Conservation (phyloP, 805 yeast genomes). For the Candida nanaspora region DNA sequence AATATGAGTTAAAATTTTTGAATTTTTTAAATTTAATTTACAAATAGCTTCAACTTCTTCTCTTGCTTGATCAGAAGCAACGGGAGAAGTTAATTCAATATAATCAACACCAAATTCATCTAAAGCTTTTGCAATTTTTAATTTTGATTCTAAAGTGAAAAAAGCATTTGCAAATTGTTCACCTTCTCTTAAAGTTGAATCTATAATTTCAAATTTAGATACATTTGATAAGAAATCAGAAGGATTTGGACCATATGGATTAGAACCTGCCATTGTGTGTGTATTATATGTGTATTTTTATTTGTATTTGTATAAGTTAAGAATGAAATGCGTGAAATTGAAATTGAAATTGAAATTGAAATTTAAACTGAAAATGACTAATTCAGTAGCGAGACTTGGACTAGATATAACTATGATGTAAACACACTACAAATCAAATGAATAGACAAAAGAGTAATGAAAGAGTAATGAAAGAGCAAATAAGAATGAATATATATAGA, state of each 20-base stretch:
- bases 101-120: conserved; percentile 58
- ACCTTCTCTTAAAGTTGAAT: conserved; percentile 56
- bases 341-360: too few species aligned
- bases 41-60: conserved; percentile 53
- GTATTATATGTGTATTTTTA: conserved; percentile 13
- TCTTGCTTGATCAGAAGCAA: conserved; percentile 52
- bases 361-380: too few species aligned
- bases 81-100: conserved; percentile 54
- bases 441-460: too few species aligned
- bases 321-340: too few species aligned
- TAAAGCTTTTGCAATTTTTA: conserved; percentile 52
- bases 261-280: conserved; percentile 19
- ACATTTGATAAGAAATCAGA: conserved; percentile 51
- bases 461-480: too few species aligned
- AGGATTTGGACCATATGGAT: conserved; percentile 56
- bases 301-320: conserved; percentile 21
- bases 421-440: too few species aligned
- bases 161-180: conserved; percentile 61
- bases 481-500: too few species aligned
- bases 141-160: conserved; percentile 47
- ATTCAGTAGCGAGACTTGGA: too few species aligned
- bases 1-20: conserved; percentile 52
- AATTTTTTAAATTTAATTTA: conserved; percentile 49
- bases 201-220: conserved; percentile 44
- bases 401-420: too few species aligned